These are phyloP conservation scores for Vigna unguiculata DNA, from an alignment of 306 rosid genomes.

Conservation along the genomic window DNA sequence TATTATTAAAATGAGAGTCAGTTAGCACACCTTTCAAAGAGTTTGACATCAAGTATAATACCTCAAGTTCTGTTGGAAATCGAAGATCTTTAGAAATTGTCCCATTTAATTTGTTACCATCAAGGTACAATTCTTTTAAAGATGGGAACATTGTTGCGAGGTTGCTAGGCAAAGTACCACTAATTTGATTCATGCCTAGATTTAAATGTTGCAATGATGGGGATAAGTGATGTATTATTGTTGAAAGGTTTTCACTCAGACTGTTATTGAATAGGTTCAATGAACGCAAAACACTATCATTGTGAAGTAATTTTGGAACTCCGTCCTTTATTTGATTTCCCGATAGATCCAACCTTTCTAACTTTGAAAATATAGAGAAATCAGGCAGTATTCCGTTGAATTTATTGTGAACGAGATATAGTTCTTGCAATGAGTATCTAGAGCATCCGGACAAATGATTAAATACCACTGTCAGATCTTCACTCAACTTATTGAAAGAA, in stretches of 20 bases:
- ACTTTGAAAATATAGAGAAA: background rate
- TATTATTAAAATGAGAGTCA: constrained; percentile 23
- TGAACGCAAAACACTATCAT: background rate
- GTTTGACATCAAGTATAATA: background rate
- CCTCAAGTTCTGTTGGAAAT: background rate
- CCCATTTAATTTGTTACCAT: background rate
- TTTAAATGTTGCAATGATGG: too few species aligned
- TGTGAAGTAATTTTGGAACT: background rate
- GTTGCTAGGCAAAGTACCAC: background rate
- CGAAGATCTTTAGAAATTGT: background rate
- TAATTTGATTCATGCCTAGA: background rate
- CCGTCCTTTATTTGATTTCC: background rate
- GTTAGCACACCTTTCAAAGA: constrained; percentile 19
- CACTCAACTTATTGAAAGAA: background rate
- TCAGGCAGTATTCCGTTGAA: background rate
- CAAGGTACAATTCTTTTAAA: background rate
- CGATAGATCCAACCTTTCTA: background rate
- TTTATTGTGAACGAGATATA: background rate
- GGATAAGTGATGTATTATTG: background rate
- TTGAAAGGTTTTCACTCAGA: background rate
- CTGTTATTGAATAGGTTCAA: background rate
- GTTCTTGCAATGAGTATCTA: background rate
- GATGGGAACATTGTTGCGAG: background rate
- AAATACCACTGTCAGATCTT: background rate
- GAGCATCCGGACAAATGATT: background rate